Conservation (phyloP, 1,284 basidiomycete genomes). For the Ceratorhiza oryzae-sativae region DNA sequence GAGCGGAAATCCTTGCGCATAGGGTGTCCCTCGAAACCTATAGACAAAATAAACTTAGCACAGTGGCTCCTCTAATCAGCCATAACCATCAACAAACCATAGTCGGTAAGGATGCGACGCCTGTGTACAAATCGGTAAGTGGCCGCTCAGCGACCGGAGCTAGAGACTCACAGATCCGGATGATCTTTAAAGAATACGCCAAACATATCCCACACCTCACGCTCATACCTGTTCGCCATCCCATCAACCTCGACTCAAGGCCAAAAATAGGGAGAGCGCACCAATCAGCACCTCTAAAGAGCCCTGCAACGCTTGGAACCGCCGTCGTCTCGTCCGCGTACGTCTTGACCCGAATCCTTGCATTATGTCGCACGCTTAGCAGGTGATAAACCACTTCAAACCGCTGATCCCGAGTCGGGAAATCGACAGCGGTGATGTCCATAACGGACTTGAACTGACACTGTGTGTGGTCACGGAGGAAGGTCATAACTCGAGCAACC, state of each 20-base stretch:
- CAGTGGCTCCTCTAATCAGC: background rate
- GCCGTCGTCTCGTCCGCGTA: conserved; percentile 96
- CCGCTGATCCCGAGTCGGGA: conserved; percentile 89
- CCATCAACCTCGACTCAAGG: background rate
- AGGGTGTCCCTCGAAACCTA: conserved; percentile 97
- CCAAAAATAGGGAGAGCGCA: conserved; percentile 51
- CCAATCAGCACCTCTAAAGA: conserved; percentile 97
- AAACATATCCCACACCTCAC: conserved; percentile 98
- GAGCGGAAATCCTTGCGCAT: conserved; percentile 74
- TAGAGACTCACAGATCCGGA: conserved; percentile 82
- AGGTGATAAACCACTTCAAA: conserved; percentile 99
- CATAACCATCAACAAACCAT: conserved; percentile 63
- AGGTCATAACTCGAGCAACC: conserved; percentile 86
- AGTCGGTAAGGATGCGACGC: conserved; percentile 97
- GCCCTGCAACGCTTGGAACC: conserved; percentile 80
- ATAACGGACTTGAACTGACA: conserved; percentile 93
- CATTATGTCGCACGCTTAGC: conserved; percentile 76
- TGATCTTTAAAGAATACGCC: conserved; percentile 97
- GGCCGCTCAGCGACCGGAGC: background rate
- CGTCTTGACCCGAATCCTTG: conserved; percentile 95
- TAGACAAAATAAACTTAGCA: background rate
- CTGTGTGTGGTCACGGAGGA: conserved; percentile 95
- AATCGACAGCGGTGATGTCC: conserved; percentile 97
- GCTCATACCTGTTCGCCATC: conserved; percentile 76
- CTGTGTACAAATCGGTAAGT: conserved; percentile 52